Base-by-base conservation (phyloP, 805 yeast species). In the Ogataea thermomethanolica region DNA sequence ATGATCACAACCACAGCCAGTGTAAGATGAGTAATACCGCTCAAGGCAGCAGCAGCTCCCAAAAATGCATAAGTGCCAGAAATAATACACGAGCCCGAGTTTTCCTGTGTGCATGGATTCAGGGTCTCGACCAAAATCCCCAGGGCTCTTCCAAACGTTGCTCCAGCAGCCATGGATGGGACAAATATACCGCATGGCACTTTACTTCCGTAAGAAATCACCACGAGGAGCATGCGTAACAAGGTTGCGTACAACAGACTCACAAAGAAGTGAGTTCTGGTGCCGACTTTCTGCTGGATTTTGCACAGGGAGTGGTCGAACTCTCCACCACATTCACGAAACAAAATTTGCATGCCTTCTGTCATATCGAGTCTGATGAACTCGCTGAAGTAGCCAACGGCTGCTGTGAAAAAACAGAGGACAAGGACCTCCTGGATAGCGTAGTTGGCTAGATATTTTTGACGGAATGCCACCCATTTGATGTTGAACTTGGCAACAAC, bases 111-210 rank as follows among this genome's bases (percentile, higher is more conserved):
- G 25, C 62, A 54, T 2, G 74, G 73, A 33, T 62, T 61, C 7
- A 53, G 31, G 2, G 65, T 48, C 48, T 85, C 84, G 43, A 87
- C 79, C 5, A 84, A 44, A 7, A 88, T 65, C 4, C 99, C 97
- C 9, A 93, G 53, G 0, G 90, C 83, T 37, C 97, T 72, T 7
- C 99, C 99, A 62, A 87, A 84, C 0, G 95, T 78, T 0, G 98
- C 97, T 15, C 99, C 99, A 1, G 89, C 84, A 0, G 96, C 90
- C 95, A 93, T 87, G 1, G 96, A 85, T 2, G 99, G 99, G 39
- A 93, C 95, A 64, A 93, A 84, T 5, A 91, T 87, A 11, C 99
- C 99, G n/a, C 97, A 95, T 0, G 99, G 99, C 0, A 91, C 90
- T 62, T 84, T 88, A 46, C 89, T 81, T 2, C 96, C 96, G 59